phyloP scores from a whole-genome alignment of 2,329 filamentous ascomycete species.

The Xylariales sp. region DNA sequence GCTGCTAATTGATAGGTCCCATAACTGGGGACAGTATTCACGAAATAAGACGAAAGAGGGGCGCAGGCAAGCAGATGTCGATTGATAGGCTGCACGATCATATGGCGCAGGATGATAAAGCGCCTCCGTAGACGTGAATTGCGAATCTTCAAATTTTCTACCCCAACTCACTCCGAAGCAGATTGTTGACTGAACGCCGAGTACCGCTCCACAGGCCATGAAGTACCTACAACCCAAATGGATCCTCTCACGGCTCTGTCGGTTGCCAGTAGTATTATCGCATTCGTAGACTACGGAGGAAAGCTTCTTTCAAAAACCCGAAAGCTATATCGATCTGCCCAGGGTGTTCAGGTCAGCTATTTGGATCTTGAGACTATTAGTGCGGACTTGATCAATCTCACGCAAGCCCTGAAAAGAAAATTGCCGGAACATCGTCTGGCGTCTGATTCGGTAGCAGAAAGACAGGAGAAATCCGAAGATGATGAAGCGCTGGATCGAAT shows the following conservation, averaged over 20 bases:
- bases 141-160: too few species aligned
- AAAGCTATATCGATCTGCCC: not conserved
- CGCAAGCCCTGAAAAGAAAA: not conserved
- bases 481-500: not conserved
- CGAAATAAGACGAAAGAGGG: too few species aligned
- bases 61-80: too few species aligned
- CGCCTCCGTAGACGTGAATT: too few species aligned
- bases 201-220: too few species aligned
- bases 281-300: not conserved
- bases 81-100: too few species aligned
- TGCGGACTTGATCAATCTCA: not conserved
- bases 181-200: too few species aligned
- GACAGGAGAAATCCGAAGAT: not conserved
- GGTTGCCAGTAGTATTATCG: not conserved
- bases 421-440: not conserved
- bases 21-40: too few species aligned
- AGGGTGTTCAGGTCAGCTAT: not conserved
- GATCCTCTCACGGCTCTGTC: not conserved
- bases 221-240: too few species aligned
- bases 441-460: not conserved
- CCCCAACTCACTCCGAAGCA: too few species aligned
- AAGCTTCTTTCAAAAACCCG: not conserved
- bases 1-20: too few species aligned
- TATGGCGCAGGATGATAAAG: too few species aligned
- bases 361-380: not conserved